Evolutionary conservation across 2,329 filamentous ascomycete genomes (phyloP).

Genomic region (Fusarium cicatricum): DNA sequence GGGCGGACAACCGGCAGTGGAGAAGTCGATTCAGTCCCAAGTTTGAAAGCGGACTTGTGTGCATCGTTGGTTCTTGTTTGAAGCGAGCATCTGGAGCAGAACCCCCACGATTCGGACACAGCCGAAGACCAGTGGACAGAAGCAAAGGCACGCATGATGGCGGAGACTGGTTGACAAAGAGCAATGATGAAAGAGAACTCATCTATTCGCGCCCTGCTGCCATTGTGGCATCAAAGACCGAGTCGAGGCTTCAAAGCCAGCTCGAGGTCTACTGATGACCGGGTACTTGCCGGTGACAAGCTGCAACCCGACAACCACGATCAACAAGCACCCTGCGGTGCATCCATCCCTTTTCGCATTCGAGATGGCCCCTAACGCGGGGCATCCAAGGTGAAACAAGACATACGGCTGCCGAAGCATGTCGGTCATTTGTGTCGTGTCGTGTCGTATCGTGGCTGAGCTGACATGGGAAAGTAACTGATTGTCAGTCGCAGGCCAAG

Average conservation of each 20-base stretch:
- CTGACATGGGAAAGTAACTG: slow-evolving; percentile 32
- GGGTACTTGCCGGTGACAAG: slow-evolving; percentile 26
- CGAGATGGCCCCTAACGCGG: slow-evolving; percentile 12
- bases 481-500: slow-evolving; percentile 33
- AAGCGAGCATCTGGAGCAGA: slow-evolving; percentile 24
- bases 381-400: slow-evolving; percentile 29
- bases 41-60: not conserved
- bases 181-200: slow-evolving; percentile 15
- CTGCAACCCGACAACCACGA: slow-evolving; percentile 20
- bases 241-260: slow-evolving; percentile 13
- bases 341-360: slow-evolving; percentile 33
- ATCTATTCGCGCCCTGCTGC: slow-evolving; percentile 21
- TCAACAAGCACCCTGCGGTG: slow-evolving; percentile 30
- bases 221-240: slow-evolving; percentile 26
- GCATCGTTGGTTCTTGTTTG: not conserved
- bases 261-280: slow-evolving; percentile 2
- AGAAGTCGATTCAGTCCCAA: slow-evolving; percentile 18
- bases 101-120: slow-evolving; percentile 34
- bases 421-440: slow-evolving; percentile 17
- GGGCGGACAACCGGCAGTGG: slow-evolving; percentile 34
- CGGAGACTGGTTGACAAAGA: slow-evolving; percentile 10
- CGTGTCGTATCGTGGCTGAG: slow-evolving; percentile 21
- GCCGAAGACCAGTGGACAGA: slow-evolving; percentile 20
- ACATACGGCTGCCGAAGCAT: slow-evolving; percentile 25
- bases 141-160: slow-evolving; percentile 1